Conservation (phyloP, 495 filamentous ascomycete genomes). For the Amorphotheca resinae region DNA sequence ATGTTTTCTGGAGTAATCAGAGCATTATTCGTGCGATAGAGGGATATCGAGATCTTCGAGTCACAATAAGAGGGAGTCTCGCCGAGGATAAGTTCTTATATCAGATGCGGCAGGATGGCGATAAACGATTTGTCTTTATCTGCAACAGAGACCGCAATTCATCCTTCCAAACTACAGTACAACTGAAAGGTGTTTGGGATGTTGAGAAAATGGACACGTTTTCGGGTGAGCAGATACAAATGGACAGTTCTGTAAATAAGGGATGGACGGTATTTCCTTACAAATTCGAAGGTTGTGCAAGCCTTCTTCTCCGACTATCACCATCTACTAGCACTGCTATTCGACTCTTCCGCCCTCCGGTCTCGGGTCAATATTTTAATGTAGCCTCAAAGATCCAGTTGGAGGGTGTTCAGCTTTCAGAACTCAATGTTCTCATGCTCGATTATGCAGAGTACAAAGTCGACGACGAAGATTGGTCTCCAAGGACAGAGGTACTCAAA, state of each 20-base stretch:
- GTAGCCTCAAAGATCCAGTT: conserved; percentile 1
- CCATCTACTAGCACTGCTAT: neutral
- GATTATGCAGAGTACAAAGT: conserved; percentile 19
- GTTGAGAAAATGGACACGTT: conserved; percentile 16
- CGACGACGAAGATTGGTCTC: conserved; percentile 11
- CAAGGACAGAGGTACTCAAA: conserved; percentile 13
- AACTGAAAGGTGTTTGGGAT: conserved; percentile 15
- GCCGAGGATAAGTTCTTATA: conserved; percentile 12
- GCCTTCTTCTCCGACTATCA: conserved; percentile 12
- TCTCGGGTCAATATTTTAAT: neutral
- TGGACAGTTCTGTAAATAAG: neutral
- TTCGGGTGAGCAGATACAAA: neutral
- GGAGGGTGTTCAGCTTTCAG: conserved; percentile 10
- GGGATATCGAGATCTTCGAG: conserved; percentile 9
- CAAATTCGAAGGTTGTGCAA: conserved; percentile 16
- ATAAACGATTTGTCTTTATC: conserved; percentile 19
- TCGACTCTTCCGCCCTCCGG: neutral
- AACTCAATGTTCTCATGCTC: conserved; percentile 20
- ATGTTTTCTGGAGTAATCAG: conserved; percentile 12
- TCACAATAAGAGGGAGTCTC: conserved; percentile 1
- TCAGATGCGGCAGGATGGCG: conserved; percentile 20
- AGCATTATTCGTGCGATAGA: conserved; percentile 14
- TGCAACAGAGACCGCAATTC: conserved; percentile 19
- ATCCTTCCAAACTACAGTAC: conserved; percentile 5
- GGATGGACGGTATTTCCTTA: conserved; percentile 17